These are phyloP conservation scores for Arbutus unedo DNA, from an alignment of 148 eudicot species.

Conservation along the genomic window DNA sequence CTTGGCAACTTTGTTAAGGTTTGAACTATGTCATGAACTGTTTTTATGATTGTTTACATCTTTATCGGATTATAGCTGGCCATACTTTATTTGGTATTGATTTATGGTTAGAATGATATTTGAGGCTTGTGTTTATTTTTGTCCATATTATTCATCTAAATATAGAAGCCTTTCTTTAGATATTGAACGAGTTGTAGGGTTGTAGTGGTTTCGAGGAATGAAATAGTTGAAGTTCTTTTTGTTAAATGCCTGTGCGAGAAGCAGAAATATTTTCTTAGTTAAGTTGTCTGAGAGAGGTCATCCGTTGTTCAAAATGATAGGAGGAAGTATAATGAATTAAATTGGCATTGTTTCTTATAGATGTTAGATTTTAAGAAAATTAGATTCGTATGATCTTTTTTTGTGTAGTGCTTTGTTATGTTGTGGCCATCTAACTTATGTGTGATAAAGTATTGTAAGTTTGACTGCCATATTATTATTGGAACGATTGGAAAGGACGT, in stretches of 20 bases:
- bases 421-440: background rate
- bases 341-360: background rate
- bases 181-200: background rate
- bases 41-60: background rate
- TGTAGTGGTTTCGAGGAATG: background rate
- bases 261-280: background rate
- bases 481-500: background rate
- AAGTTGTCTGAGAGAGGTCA: background rate
- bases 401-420: background rate
- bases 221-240: background rate
- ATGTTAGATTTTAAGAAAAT: background rate
- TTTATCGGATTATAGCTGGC: background rate
- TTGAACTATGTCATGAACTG: background rate
- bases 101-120: background rate
- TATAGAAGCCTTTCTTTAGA: background rate
- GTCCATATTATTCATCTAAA: background rate
- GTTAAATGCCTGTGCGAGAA: background rate
- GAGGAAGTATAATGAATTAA: background rate
- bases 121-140: background rate
- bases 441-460: background rate
- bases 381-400: background rate
- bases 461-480: background rate
- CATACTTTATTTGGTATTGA: background rate
- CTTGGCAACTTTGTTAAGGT: constrained; percentile 93
- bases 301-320: background rate